These are phyloP conservation scores for Teunomyces panamensis DNA, from an alignment of 805 yeast species.

Conservation along the genomic window DNA sequence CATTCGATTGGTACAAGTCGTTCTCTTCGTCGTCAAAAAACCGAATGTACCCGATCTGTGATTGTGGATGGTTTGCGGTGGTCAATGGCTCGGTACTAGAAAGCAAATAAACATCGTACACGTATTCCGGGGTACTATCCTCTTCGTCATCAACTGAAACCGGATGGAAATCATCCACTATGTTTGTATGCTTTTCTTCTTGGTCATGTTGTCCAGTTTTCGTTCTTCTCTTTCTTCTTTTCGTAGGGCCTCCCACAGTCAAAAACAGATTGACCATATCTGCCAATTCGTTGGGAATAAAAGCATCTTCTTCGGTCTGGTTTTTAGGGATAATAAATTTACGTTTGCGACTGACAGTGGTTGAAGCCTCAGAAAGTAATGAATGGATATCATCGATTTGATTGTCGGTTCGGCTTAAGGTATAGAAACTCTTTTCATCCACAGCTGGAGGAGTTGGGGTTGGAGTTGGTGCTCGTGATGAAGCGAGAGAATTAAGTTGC, in stretches of 20 bases:
- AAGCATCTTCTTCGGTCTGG: conserved; percentile 31
- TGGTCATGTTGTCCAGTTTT: conserved; percentile 9
- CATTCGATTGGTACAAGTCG: conserved; percentile 34
- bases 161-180: not conserved
- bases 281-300: conserved; percentile 58
- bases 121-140: conserved; percentile 57
- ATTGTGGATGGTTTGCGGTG: conserved; percentile 46
- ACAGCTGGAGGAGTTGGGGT: not conserved
- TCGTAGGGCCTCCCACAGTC: conserved; percentile 26
- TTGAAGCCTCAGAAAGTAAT: conserved; percentile 4
- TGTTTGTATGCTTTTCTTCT: not conserved
- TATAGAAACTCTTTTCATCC: conserved; percentile 17
- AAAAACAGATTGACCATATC: conserved; percentile 71
- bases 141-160: not conserved
- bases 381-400: conserved; percentile 9
- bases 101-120: conserved; percentile 74
- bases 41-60: conserved; percentile 51
- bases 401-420: conserved; percentile 36
- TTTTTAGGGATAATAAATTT: conserved; percentile 36
- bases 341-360: conserved; percentile 13
- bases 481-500: conserved; percentile 26
- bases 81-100: conserved; percentile 32
- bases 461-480: conserved; percentile 29
- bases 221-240: conserved; percentile 12
- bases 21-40: conserved; percentile 56